Base-by-base conservation (phyloP, 192 early-diverging fungal genomes). In the Gryganskiella cystojenkinii region DNA sequence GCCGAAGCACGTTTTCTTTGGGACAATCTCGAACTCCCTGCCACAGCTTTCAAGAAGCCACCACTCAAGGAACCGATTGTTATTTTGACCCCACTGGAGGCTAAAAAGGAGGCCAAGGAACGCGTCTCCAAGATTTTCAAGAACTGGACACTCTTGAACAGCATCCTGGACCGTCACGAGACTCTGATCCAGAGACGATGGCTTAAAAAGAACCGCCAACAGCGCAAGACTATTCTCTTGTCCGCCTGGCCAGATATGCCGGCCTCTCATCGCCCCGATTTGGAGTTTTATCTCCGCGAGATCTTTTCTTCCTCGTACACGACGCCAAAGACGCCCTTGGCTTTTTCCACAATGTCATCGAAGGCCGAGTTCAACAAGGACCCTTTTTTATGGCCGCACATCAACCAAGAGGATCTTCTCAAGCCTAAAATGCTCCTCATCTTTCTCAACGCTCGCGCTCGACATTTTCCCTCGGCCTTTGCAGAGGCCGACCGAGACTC, bases 351-450 rank as follows among this genome's bases (percentile, higher is more conserved):
- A 46, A 63, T 56, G 46, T 49, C 45, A 58, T 30, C 24, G n/a
- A 20, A 1, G 8, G 10, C 70, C 10, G 33, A 51, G 51, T 44
- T 40, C 5, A 33, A 49, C 34, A 22, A 5, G 27, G 62, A 58
- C 19, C 61, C 44, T 7, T 72, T 64, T 59, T 27, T 72, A 20
- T 72, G 70, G 70, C 70, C 70, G 31, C 17, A 65, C 59, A 64
- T 72, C 62, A 72, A 64, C 20, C 70, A 72, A n/a, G 70, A 72
- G 56, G 70, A 72, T 34, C 70, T 72, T 34, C 25, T 72, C 25
- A 72, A 72, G 42, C 56, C 70, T 47, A 72, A 72, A 42, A 27
- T 72, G 11, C 17, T 72, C 43, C 70, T 64, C 42, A 60, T 72
- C 27, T 72, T 72, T 53, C 70, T 72, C 62, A 72, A 72, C 46